These are phyloP conservation scores for Neostapfia colusana DNA, from an alignment of 176 grass and related monocot species.

Conservation along the genomic window DNA sequence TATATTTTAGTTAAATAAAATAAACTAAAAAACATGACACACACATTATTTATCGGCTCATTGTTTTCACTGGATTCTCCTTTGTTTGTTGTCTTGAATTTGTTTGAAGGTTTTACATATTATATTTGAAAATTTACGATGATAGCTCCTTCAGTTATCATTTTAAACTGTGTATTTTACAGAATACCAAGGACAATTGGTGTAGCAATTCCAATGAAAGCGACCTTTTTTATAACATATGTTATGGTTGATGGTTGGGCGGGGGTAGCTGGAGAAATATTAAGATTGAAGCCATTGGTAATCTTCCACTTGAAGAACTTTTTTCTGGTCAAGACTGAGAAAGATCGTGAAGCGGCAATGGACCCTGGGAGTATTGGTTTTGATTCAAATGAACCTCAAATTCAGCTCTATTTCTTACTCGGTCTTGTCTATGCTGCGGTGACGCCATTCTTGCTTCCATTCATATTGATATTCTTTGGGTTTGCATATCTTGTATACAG, in stretches of 20 bases:
- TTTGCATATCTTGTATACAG: conserved; percentile 88
- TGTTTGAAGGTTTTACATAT: conserved; percentile 18
- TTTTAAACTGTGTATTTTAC: conserved; percentile 27
- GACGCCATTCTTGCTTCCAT: conserved; percentile 91
- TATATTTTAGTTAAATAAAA: background rate
- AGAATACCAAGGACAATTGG: conserved; percentile 88
- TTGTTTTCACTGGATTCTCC: background rate
- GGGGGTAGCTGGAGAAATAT: conserved; percentile 92
- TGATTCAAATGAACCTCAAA: conserved; percentile 79
- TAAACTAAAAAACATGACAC: background rate
- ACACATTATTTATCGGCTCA: conserved; percentile 1
- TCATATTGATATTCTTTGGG: conserved; percentile 85
- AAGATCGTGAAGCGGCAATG: conserved; percentile 91
- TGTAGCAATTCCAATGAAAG: conserved; percentile 84
- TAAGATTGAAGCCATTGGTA: conserved; percentile 80
- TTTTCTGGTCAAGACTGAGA: conserved; percentile 99
- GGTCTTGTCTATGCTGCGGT: conserved; percentile 92
- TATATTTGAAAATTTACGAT: conserved; percentile 18
- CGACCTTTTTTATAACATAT: conserved; percentile 99
- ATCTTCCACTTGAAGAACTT: conserved; percentile 91
- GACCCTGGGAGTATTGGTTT: conserved; percentile 94
- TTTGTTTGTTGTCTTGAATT: background rate
- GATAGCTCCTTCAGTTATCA: background rate
- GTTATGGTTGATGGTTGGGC: conserved; percentile 99
- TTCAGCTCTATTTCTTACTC: conserved; percentile 98